Conservation (phyloP, 1,284 basidiomycete species). For the Cerioporus squamosus region DNA sequence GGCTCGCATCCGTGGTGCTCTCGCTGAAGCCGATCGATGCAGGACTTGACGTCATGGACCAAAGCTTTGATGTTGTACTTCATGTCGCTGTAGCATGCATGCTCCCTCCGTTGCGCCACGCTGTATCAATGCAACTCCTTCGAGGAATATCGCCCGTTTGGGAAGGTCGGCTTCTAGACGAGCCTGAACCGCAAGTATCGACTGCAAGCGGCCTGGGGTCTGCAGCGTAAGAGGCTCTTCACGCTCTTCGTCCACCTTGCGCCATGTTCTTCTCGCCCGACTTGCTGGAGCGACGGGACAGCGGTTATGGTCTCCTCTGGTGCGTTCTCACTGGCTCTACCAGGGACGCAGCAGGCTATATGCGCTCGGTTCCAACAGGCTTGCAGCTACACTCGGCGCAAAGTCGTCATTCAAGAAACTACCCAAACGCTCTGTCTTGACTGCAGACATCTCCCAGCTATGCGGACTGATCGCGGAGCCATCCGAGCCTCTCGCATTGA, state of each 20-base stretch:
- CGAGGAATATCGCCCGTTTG: no score
- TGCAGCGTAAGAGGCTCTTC: background rate
- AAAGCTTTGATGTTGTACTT: background rate
- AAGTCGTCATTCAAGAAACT: constrained; percentile 84
- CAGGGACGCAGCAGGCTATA: background rate
- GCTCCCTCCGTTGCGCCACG: no score
- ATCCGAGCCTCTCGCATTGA: constrained; percentile 81
- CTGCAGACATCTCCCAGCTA: constrained; percentile 78
- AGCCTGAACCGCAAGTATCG: background rate
- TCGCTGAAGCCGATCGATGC: no score
- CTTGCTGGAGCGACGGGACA: constrained; percentile 72
- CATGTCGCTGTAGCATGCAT: background rate
- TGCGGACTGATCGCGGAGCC: constrained; percentile 82
- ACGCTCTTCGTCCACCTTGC: background rate
- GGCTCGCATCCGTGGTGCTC: no score
- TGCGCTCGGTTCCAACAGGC: constrained; percentile 50
- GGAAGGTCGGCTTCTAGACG: background rate
- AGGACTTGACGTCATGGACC: background rate
- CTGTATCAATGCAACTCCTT: no score
- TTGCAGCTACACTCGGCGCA: constrained; percentile 86
- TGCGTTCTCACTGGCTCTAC: constrained; percentile 32
- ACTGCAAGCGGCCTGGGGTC: no score
- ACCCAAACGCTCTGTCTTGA: constrained; percentile 77
- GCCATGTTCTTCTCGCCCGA: constrained; percentile 82
- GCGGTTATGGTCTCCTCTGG: constrained; percentile 83